Evolutionary conservation across 2,329 filamentous ascomycete species (phyloP).

Genomic region (Aureobasidium uvarum): DNA sequence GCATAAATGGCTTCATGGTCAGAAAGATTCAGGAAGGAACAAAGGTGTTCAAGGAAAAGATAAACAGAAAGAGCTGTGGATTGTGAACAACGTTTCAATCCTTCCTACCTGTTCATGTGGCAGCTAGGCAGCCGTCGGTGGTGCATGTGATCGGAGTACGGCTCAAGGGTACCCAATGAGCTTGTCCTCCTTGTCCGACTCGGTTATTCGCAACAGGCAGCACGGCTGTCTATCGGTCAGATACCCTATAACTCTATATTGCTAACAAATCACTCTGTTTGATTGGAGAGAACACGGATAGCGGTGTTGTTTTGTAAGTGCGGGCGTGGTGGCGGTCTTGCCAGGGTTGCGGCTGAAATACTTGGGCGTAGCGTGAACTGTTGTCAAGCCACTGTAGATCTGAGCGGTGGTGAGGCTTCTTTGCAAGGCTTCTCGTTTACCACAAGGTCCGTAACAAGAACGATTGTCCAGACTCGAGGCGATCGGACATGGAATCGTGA

Average conservation of each 20-base stretch:
- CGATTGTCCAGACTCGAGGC: not conserved
- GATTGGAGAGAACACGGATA: not conserved
- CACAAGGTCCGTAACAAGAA: too few species aligned
- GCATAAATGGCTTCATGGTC: not conserved
- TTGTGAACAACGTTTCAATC: conserved; percentile 3
- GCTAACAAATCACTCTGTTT: not conserved
- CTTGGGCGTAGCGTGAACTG: not conserved
- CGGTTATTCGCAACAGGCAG: not conserved
- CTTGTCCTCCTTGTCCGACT: not conserved
- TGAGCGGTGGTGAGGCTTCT: not conserved
- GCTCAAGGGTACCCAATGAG: conserved; percentile 15
- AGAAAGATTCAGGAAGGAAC: not conserved
- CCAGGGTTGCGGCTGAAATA: conserved; percentile 16
- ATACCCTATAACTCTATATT: not conserved
- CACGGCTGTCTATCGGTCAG: not conserved
- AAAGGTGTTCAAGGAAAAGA: not conserved
- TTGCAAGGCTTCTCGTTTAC: not conserved
- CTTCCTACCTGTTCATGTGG: conserved; percentile 16
- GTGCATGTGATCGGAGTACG: conserved; percentile 14
- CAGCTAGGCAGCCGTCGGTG: conserved; percentile 24
- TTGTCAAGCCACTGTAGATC: conserved; percentile 17
- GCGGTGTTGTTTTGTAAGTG: not conserved
- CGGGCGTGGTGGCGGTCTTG: not conserved
- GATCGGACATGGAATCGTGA: too few species aligned
- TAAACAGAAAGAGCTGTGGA: conserved; percentile 6